These are phyloP conservation scores for Coniochaeta ligniaria DNA, from an alignment of 2,329 filamentous ascomycete species.

Conservation along the genomic window DNA sequence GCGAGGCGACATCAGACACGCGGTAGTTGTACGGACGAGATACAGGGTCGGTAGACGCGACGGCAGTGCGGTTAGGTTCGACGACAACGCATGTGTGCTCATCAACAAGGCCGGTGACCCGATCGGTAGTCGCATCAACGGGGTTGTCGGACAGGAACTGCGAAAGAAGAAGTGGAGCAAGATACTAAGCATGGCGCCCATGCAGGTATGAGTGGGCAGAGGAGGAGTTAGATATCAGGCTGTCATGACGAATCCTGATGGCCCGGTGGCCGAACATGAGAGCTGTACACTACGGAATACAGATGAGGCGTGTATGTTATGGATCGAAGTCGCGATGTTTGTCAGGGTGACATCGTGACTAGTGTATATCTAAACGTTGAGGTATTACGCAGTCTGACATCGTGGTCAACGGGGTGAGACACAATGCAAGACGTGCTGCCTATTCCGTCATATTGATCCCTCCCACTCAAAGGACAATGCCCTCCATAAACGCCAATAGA, in stretches of 20 bases:
- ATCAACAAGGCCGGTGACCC: conserved; percentile 97
- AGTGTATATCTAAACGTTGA: neutral
- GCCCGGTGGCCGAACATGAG: neutral
- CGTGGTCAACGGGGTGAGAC: neutral
- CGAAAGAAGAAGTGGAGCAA: conserved; percentile 95
- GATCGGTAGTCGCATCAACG: conserved; percentile 85
- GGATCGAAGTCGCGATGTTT: neutral
- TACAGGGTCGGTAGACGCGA: conserved; percentile 84
- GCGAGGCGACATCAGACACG: conserved; percentile 92
- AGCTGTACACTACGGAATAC: neutral
- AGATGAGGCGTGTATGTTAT: neutral
- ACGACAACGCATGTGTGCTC: conserved; percentile 96
- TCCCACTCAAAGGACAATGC: neutral
- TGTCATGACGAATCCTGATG: neutral
- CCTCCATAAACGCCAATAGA: neutral
- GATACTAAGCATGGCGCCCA: conserved; percentile 88
- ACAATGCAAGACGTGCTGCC: neutral
- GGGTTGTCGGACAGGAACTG: conserved; percentile 84
- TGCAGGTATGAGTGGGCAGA: conserved; percentile 40
- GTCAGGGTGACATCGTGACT: neutral
- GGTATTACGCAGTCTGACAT: neutral
- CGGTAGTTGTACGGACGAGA: conserved; percentile 84
- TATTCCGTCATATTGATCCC: no score
- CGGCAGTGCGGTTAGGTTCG: conserved; percentile 85
- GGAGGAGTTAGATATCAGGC: neutral